A percentile compares a stretch with the other conserved stretches of the same genome.
phyloP scores from a whole-genome alignment of 2,329 filamentous ascomycete species.

The Berkeleyomyces basicola region DNA sequence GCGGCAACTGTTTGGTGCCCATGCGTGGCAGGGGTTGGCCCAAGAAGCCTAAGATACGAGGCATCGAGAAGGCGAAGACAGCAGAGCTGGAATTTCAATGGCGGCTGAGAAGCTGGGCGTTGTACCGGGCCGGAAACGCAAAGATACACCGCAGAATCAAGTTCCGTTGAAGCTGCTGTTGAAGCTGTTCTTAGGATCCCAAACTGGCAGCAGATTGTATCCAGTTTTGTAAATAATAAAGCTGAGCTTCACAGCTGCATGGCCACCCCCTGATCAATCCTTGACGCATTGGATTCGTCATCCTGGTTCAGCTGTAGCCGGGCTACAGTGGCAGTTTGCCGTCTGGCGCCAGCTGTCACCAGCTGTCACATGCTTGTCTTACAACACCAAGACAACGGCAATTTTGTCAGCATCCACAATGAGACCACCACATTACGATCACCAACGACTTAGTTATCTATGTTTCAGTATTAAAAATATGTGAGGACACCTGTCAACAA shows the following conservation, averaged over 20 bases:
- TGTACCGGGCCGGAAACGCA: background rate
- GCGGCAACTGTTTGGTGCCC: constrained; percentile 33
- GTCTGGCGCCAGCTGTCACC: background rate
- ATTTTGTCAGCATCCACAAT: too few species aligned
- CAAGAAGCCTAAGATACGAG: constrained; percentile 24
- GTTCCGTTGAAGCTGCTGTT: too few species aligned
- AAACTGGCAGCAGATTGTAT: too few species aligned
- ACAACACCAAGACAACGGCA: background rate
- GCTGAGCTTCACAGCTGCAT: background rate
- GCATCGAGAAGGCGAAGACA: constrained; percentile 22
- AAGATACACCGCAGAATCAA: background rate
- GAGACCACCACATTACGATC: too few species aligned
- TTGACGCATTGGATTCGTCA: background rate
- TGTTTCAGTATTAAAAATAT: too few species aligned
- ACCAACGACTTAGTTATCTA: too few species aligned
- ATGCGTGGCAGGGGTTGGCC: constrained; percentile 35
- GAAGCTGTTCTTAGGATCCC: too few species aligned
- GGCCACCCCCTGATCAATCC: background rate
- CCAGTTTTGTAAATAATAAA: background rate
- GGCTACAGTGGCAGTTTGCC: background rate
- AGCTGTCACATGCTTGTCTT: background rate
- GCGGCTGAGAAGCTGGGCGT: background rate
- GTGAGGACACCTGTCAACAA: background rate
- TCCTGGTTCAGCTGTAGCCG: background rate
- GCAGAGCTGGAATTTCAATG: background rate